Base-by-base conservation (phyloP, 2,329 filamentous ascomycete species). In the Talaromyces atroroseus region DNA sequence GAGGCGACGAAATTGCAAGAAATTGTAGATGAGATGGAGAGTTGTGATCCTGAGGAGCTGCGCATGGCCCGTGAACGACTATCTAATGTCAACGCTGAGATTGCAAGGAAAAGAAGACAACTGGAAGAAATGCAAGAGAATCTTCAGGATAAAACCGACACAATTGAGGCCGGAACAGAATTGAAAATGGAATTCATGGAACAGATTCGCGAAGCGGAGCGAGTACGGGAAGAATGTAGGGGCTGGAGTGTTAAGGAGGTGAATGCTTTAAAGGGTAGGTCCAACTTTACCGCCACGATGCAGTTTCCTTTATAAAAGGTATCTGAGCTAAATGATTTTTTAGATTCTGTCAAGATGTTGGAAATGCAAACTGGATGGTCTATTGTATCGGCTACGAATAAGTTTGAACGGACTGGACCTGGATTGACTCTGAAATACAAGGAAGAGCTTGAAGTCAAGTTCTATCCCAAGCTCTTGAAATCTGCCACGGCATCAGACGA, bases 161-260 rank as follows among this genome's bases (percentile, higher is more conserved):
- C 79, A 8, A 83, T 92, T 18, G 81, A 84, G 58, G 77, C 82
- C 1, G 79, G 87, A 47, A 77, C 80, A 7, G 79, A 85, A 58
- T 81, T 84, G 65, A 96, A 92, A 68, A 74, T 84, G 54, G 80
- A 85, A 63, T 90, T 82, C 62, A 66, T 87, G 29, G 80, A 83
- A 26, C 88, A 94, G 49, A 96, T 95, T 57, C 81, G 84, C 58
- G 86, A 90, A 65, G 89, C 92, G 0, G 91, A 96, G 70, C 86
- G 85, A 61, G 79, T 95, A 24, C 83, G 89, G 60, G 91, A 96
- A 69, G 89, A 95, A 65, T 95, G 88, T 68, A 85, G 92, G 53
- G 92, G 92, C 40, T 96, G 92, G 87, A 92, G 87, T 56, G 83
- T 86, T 52, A 85, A 81, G 26, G 94, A 97, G 72, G 89, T 97